Percentiles rank a stretch among this genome's conserved stretches.
phyloP scores from a whole-genome alignment of 2,329 filamentous ascomycete species.

The Bimuria novae-zelandiae region DNA sequence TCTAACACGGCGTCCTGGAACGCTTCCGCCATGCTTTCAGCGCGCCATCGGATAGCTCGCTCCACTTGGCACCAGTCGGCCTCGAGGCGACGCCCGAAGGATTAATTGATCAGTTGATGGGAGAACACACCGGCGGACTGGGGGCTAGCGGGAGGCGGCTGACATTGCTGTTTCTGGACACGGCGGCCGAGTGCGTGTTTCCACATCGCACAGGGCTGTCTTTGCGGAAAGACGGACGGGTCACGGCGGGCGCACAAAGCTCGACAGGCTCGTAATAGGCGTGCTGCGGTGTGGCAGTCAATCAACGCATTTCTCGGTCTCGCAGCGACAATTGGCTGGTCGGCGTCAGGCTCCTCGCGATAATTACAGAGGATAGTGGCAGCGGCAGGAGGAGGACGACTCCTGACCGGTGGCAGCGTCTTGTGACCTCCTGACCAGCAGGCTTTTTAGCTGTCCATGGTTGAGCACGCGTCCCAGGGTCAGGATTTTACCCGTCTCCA shows the following conservation, averaged over 20 bases:
- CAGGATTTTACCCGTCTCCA: constrained; percentile 40
- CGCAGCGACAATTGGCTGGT: constrained; percentile 30
- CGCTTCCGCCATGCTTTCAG: no score
- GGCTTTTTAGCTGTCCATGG: constrained; percentile 23
- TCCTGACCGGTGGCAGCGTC: constrained; percentile 35
- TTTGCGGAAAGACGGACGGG: neutral
- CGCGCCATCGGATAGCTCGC: neutral
- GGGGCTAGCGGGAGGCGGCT: constrained; percentile 29
- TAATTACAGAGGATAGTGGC: constrained; percentile 21
- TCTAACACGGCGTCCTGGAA: constrained; percentile 26
- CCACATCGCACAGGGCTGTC: neutral
- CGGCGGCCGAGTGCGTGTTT: neutral
- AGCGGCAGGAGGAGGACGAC: constrained; percentile 22
- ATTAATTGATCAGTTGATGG: neutral
- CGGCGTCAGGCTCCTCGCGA: constrained; percentile 26
- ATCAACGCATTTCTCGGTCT: constrained; percentile 37
- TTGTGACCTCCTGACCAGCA: constrained; percentile 40
- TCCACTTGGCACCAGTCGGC: neutral
- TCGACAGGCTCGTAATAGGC: constrained; percentile 27
- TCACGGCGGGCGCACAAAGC: constrained; percentile 29
- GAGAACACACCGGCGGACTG: constrained; percentile 12
- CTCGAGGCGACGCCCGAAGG: neutral
- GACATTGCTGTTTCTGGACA: constrained; percentile 10
- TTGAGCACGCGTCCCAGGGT: constrained; percentile 6
- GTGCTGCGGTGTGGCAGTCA: constrained; percentile 41